phyloP scores from a whole-genome alignment of 345 rosid genomes.

The Corymbia maculata region DNA sequence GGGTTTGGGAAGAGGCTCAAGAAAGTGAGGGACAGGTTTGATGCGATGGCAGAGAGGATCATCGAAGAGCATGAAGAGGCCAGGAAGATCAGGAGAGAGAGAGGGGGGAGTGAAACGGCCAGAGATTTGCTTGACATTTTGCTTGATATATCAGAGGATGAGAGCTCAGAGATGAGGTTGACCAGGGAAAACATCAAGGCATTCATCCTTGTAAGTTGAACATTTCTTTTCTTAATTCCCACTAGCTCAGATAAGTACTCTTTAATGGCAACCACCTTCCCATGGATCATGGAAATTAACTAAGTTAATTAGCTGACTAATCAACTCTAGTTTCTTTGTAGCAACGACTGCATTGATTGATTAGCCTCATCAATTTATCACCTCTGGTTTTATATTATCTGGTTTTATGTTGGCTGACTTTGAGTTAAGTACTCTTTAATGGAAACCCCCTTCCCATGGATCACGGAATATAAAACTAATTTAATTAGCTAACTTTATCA shows the following conservation, averaged over 20 bases:
- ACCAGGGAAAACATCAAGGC: constrained; percentile 46
- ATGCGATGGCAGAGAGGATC: constrained; percentile 23
- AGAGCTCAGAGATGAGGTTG: constrained; percentile 28
- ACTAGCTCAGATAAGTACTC: neutral
- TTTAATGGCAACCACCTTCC: neutral
- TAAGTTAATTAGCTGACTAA: neutral
- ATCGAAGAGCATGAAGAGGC: constrained; percentile 36
- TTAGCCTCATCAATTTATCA: neutral
- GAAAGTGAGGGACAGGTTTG: constrained; percentile 21
- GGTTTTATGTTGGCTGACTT: too few species aligned
- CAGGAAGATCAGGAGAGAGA: constrained; percentile 12
- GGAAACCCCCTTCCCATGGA: neutral
- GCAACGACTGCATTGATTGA: neutral
- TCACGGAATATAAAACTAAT: neutral
- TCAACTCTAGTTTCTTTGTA: neutral
- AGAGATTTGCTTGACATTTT: constrained; percentile 40
- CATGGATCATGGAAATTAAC: neutral
- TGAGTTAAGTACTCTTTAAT: neutral
- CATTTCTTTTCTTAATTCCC: neutral
- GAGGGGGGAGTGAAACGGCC: neutral
- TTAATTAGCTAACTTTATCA: neutral
- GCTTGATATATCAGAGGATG: constrained; percentile 32
- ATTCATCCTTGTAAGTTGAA: constrained; percentile 30
- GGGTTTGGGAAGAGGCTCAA: constrained; percentile 28
- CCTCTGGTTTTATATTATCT: too few species aligned